phyloP scores from a whole-genome alignment of 2,329 filamentous ascomycete species.

The Bipolaris sorokiniana region DNA sequence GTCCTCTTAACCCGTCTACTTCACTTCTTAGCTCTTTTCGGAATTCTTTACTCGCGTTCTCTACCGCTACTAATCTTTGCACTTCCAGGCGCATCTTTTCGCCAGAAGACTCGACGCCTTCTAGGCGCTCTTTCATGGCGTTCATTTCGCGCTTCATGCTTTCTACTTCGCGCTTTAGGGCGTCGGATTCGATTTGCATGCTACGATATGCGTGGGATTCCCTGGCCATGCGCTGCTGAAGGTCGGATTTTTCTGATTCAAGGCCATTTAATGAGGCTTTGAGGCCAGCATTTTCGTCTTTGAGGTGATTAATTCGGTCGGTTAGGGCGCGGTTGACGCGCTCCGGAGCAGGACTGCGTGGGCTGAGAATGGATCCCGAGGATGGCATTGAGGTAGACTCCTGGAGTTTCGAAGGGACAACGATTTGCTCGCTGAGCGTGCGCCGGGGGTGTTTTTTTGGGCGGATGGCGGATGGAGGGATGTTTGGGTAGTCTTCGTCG shows the following conservation, averaged over 20 bases:
- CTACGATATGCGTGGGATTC: constrained; percentile 14
- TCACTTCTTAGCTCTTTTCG: constrained; percentile 10
- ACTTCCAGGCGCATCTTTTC: constrained; percentile 8
- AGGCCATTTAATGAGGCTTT: constrained; percentile 14
- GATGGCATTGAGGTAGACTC: constrained; percentile 10
- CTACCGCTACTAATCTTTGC: constrained; percentile 1
- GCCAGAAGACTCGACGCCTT: constrained; percentile 10
- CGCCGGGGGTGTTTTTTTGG: constrained; percentile 30
- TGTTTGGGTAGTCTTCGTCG: constrained; percentile 26
- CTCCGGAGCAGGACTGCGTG: constrained; percentile 27
- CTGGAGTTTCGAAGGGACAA: constrained; percentile 19
- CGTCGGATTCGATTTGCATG: constrained; percentile 14
- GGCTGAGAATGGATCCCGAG: constrained; percentile 13
- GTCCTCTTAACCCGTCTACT: constrained; percentile 8
- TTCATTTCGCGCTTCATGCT: constrained; percentile 13
- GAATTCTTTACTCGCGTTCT: constrained; percentile 6
- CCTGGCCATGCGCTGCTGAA: constrained; percentile 16
- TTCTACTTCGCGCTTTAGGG: constrained; percentile 9
- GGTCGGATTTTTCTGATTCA: constrained; percentile 15
- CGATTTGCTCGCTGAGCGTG: constrained; percentile 29
- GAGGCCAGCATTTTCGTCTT: constrained; percentile 24
- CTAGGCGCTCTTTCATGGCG: constrained; percentile 19
- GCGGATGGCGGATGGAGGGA: constrained; percentile 7
- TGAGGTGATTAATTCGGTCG: constrained; percentile 28
- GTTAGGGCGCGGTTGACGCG: constrained; percentile 28